Evolutionary conservation across 441 rosid genomes (phyloP), one percentile per base, ranked within the genome.

Genomic region (Brassica balearica): DNA sequence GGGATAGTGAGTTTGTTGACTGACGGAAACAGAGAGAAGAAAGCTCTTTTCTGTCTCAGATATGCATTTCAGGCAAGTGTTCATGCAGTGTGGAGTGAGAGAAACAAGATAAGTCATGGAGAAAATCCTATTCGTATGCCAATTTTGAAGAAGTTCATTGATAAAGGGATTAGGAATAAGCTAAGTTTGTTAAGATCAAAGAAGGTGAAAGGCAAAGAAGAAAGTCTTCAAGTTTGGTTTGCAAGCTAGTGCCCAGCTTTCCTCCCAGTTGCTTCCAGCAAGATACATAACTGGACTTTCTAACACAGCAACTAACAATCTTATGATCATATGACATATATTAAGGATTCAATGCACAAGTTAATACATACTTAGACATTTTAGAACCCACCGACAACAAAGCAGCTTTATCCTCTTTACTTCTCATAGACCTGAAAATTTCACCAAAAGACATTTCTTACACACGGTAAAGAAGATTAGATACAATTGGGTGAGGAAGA

Each of bases 201-300:
- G 2, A 41, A 8, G 48, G 48, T 41, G 5, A 41, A 2, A 41
- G 1, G 48, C 12, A 41, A 9, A 9, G 48, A 41, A 41, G 48
- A 41, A 8, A 41, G 5, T 41, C 48, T 41, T 3, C 48, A 41
- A 41, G 10, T 36, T 36, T 36, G 79, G n/a, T 82, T 82, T 95
- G 94, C 78, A 95, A 83, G 78, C 94, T 90, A 70, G 84, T 85
- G 43, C 99, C 98, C 15, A 92, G 88, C 90, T 95, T 95, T 70
- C 99, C 98, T 69, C 99, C 98, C 53, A 93, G 94, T 72, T 92
- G 97, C 82, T 95, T 95, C 97, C 98, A 92, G 87, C 65, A 84
- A 83, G 73, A 60, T 25, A n/a, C 6, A 15, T 61, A 32, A 69
- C 29, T 4, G 62, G 46, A 10, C 12, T 41, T 41, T 41, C 46